A percentile compares a stretch with the other conserved stretches of the same genome.
Conservation (phyloP, 345 rosid genomes). For the Capsella bursapastoris region DNA sequence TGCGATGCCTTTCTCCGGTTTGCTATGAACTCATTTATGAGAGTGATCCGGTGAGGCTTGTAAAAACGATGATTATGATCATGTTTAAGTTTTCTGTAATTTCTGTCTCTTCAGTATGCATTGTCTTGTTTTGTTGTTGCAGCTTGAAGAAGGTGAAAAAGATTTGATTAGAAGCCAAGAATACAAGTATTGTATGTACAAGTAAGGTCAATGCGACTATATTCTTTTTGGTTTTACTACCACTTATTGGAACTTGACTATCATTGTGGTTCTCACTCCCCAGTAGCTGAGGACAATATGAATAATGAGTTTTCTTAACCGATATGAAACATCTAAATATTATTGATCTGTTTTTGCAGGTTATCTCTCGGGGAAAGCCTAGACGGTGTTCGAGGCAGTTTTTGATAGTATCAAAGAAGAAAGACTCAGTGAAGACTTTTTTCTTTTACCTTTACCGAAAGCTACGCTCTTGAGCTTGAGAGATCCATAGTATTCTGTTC, state of each 20-base stretch:
- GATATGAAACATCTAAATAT: neutral
- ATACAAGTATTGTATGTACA: constrained; percentile 80
- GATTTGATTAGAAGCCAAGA: constrained; percentile 78
- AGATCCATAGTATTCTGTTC: constrained; percentile 1
- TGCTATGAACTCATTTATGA: constrained; percentile 77
- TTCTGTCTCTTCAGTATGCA: neutral
- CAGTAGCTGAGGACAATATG: neutral
- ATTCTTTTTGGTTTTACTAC: constrained; percentile 10
- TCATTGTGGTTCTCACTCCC: neutral
- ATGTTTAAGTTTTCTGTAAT: neutral
- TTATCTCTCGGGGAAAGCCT: constrained; percentile 45
- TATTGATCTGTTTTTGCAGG: constrained; percentile 30
- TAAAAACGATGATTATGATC: constrained; percentile 3
- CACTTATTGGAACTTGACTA: neutral
- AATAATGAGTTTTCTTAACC: neutral
- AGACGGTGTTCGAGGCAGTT: constrained; percentile 44
- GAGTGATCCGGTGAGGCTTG: constrained; percentile 71
- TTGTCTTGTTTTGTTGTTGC: constrained; percentile 23
- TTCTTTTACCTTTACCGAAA: neutral
- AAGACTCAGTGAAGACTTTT: neutral
- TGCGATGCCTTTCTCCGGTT: constrained; percentile 73
- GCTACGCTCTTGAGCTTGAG: neutral
- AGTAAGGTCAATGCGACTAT: constrained; percentile 48
- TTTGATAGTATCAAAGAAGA: constrained; percentile 13
- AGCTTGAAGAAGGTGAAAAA: constrained; percentile 92